Conservation (phyloP, 495 filamentous ascomycete genomes). For the Polyplosphaeria fusca region DNA sequence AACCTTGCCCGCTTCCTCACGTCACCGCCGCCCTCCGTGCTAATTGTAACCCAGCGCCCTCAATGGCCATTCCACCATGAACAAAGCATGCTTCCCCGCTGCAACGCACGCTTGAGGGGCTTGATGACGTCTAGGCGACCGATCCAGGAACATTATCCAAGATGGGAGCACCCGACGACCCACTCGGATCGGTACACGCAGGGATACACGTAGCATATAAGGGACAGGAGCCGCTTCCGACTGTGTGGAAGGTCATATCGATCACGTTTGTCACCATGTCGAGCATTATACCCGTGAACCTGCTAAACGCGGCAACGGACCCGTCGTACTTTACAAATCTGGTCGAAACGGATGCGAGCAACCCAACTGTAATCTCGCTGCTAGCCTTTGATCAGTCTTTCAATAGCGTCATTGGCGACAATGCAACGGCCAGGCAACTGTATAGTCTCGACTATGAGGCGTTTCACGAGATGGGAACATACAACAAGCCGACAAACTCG, state of each 20-base stretch:
- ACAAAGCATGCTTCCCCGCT: not conserved
- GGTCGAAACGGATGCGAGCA: conserved; percentile 22
- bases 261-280: conserved; percentile 26
- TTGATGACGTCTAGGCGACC: not conserved
- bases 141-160: not conserved
- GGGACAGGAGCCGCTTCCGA: not conserved
- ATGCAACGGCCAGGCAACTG: conserved; percentile 31
- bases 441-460: conserved; percentile 33
- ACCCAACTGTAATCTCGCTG: conserved; percentile 31
- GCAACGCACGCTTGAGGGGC: not conserved
- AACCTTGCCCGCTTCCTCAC: not conserved
- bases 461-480: conserved; percentile 64
- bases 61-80: not conserved
- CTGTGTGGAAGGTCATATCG: conserved; percentile 6
- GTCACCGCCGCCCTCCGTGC: not conserved
- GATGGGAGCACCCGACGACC: not conserved
- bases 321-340: conserved; percentile 32
- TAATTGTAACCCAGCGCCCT: not conserved
- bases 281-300: conserved; percentile 35
- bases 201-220: not conserved
- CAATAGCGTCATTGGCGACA: conserved; percentile 34
- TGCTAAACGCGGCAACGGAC: conserved; percentile 34
- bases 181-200: not conserved
- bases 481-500: conserved; percentile 44
- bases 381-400: conserved; percentile 37